Percentiles rank a stretch among this genome's conserved stretches.
Conservation (phyloP, 2,329 filamentous ascomycete species). For the Ambrosiella cleistominuta region DNA sequence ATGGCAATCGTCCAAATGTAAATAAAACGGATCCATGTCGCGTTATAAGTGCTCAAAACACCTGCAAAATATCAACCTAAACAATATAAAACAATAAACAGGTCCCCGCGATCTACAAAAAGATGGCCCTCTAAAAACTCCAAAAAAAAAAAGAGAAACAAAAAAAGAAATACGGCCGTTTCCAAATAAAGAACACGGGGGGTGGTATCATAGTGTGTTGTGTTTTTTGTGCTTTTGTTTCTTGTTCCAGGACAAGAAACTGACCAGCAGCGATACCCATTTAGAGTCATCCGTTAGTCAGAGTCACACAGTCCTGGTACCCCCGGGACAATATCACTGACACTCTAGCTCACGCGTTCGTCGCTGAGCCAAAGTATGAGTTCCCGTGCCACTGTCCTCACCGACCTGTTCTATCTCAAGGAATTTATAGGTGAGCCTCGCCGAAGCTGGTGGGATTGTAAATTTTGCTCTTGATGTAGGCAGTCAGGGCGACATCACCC, state of each 20-base stretch:
- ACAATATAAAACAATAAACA: background rate
- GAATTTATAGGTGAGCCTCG: conserved; percentile 20
- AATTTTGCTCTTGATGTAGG: conserved; percentile 41
- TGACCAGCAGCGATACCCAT: background rate
- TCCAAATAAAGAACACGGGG: conserved; percentile 1
- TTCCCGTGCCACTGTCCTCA: background rate
- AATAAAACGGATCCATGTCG: conserved; percentile 5
- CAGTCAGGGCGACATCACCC: conserved; percentile 44
- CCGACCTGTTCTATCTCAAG: background rate
- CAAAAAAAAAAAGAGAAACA: background rate
- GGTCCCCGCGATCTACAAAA: background rate
- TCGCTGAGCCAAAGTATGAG: background rate
- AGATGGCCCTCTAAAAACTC: conserved; percentile 1
- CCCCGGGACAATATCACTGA: background rate
- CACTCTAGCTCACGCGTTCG: background rate
- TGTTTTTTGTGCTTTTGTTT: conserved; percentile 1
- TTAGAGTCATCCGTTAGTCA: background rate
- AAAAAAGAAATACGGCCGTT: background rate
- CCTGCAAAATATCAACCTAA: background rate
- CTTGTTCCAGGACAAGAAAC: background rate
- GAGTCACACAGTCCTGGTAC: background rate
- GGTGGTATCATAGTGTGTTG: conserved; percentile 9
- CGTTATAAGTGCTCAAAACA: background rate
- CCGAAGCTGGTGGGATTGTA: conserved; percentile 38
- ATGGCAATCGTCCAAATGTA: background rate